Percentiles rank a stretch among this genome's conserved stretches.
These are phyloP conservation scores for Cryptococcus jaspeensis DNA, from an alignment of 1,284 basidiomycete genomes.

Conservation along the genomic window DNA sequence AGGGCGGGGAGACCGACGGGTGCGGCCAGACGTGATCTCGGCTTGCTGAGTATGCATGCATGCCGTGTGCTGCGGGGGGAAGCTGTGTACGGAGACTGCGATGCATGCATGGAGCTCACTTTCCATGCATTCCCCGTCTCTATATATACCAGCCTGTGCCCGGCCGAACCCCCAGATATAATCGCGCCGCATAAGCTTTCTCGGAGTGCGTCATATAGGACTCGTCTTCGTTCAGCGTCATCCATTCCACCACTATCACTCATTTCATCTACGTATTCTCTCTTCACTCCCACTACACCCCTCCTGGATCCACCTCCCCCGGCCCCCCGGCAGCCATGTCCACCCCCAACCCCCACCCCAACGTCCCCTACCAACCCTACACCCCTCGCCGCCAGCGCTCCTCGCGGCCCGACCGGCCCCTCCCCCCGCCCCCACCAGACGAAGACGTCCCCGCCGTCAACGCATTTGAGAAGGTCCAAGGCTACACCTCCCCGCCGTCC, in stretches of 20 bases:
- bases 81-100: too few relatives aligned
- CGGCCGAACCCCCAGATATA: too few relatives aligned
- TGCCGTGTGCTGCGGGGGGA: too few relatives aligned
- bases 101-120: too few relatives aligned
- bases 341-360: slow-evolving; percentile 11
- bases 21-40: too few relatives aligned
- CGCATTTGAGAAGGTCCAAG: slow-evolving; percentile 29
- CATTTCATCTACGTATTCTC: not conserved
- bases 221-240: not conserved
- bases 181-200: too few relatives aligned
- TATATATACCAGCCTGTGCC: too few relatives aligned
- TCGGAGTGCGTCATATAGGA: not conserved
- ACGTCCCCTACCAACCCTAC: slow-evolving; percentile 29
- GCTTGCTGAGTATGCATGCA: too few relatives aligned
- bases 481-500: slow-evolving; percentile 38
- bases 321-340: slow-evolving; percentile 15
- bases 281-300: not conserved
- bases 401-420: slow-evolving; percentile 26
- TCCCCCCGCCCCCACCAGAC: slow-evolving; percentile 32
- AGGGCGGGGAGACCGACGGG: too few relatives aligned
- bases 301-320: not conserved
- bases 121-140: too few relatives aligned
- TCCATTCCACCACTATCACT: not conserved
- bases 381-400: slow-evolving; percentile 25
- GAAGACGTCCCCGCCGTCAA: slow-evolving; percentile 25